Percentiles rank a stretch among this genome's conserved stretches.
Conservation (phyloP, 2,329 filamentous ascomycete species). For the Talaromyces sp. region DNA sequence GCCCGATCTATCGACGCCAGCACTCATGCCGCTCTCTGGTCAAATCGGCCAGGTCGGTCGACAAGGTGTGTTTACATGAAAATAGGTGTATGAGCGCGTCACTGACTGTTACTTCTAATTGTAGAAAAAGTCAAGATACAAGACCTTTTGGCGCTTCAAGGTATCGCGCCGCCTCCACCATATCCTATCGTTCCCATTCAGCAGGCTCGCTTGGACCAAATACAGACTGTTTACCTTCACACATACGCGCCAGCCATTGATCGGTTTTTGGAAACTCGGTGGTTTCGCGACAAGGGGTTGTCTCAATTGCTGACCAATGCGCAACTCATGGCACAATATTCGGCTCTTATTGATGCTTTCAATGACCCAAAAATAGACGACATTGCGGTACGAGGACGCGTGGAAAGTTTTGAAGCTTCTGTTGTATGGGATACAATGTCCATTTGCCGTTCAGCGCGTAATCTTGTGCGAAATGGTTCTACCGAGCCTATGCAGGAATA, state of each 20-base stretch:
- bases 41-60: constrained; percentile 18
- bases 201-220: constrained; percentile 57
- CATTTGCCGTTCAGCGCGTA: constrained; percentile 48
- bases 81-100: constrained; percentile 17
- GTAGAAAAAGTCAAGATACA: constrained; percentile 66
- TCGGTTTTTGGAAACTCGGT: constrained; percentile 74
- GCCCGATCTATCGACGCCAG: constrained; percentile 24
- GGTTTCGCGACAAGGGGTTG: constrained; percentile 64
- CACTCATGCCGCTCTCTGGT: constrained; percentile 25
- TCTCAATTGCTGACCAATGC: constrained; percentile 54
- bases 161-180: constrained; percentile 56
- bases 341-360: constrained; percentile 57
- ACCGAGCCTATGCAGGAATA: constrained; percentile 45
- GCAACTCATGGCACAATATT: constrained; percentile 63
- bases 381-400: constrained; percentile 34
- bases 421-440: constrained; percentile 59
- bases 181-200: constrained; percentile 49
- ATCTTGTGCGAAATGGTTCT: constrained; percentile 33
- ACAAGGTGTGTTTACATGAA: constrained; percentile 37
- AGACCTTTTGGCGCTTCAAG: constrained; percentile 66
- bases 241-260: constrained; percentile 74
- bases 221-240: constrained; percentile 68
- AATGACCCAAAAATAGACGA: constrained; percentile 40
- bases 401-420: constrained; percentile 56
- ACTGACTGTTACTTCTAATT: constrained; percentile 22